Evolutionary conservation across 805 yeast genomes (phyloP).

Genomic region (Diddensiella santjacobensis): DNA sequence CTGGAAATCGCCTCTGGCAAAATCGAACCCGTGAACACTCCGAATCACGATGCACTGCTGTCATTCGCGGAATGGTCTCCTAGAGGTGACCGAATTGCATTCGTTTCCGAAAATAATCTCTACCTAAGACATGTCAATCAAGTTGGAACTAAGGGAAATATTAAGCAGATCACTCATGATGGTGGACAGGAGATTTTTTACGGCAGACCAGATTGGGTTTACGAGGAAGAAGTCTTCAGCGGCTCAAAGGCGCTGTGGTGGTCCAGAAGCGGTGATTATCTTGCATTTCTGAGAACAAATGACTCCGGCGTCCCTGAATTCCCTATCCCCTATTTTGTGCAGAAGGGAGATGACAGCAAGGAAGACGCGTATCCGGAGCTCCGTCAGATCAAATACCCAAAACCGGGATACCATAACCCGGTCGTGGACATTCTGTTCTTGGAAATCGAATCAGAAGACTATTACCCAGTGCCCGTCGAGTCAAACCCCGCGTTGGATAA

Average conservation of each 20-base stretch:
- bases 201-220: conserved; percentile 93
- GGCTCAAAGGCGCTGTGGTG: conserved; percentile 78
- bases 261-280: conserved; percentile 68
- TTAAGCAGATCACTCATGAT: conserved; percentile 57
- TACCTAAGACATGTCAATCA: conserved; percentile 45
- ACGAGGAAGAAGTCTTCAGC: conserved; percentile 82
- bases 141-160: conserved; percentile 21
- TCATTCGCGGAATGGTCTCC: conserved; percentile 77
- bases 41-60: conserved; percentile 28
- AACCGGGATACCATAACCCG: conserved; percentile 79
- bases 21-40: conserved; percentile 33
- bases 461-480: conserved; percentile 30
- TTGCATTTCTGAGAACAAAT: conserved; percentile 64
- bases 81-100: conserved; percentile 59
- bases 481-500: conserved; percentile 42
- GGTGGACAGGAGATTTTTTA: conserved; percentile 72
- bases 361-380: conserved; percentile 57
- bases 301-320: conserved; percentile 71
- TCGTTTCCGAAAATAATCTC: conserved; percentile 66
- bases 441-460: conserved; percentile 32
- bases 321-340: conserved; percentile 72
- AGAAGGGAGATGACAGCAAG: conserved; percentile 27
- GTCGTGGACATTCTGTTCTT: conserved; percentile 51
- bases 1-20: conserved; percentile 43
- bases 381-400: conserved; percentile 69